Evolutionary conservation across 306 rosid species (phyloP).

Genomic region (Sphenostylis stenocarpa): DNA sequence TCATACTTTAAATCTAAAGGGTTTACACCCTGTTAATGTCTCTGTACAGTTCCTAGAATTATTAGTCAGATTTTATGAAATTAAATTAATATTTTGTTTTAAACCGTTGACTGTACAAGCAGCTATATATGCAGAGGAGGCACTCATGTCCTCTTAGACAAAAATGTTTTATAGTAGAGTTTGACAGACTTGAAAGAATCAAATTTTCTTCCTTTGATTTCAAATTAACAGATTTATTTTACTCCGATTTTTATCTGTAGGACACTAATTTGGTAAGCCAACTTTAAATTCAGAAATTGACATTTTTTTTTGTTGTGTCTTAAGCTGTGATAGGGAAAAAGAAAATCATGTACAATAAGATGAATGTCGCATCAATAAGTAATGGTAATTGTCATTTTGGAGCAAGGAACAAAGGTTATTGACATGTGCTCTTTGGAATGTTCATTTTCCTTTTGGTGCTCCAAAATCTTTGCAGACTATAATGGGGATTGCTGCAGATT

Average conservation of each 20-base stretch:
- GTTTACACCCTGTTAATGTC: neutral
- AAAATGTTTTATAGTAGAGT: neutral
- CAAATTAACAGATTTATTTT: neutral
- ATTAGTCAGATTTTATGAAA: neutral
- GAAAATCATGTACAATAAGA: no score
- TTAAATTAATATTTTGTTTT: neutral
- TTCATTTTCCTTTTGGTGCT: no score
- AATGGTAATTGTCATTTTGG: no score
- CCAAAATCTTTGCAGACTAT: no score
- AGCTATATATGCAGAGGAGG: neutral
- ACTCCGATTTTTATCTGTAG: neutral
- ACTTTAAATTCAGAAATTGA: no score
- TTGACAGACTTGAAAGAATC: neutral
- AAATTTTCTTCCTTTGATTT: neutral
- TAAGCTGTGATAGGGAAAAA: no score
- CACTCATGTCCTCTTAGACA: neutral
- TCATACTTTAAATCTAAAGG: neutral
- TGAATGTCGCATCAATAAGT: no score
- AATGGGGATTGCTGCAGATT: no score
- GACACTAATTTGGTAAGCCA: no score
- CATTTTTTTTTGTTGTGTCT: no score
- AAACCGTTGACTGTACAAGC: neutral
- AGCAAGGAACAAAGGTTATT: no score
- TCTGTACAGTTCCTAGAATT: neutral
- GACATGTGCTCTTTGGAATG: no score